Evolutionary conservation across 257 asterid species (phyloP).

Genomic region (Mentha longifolia): DNA sequence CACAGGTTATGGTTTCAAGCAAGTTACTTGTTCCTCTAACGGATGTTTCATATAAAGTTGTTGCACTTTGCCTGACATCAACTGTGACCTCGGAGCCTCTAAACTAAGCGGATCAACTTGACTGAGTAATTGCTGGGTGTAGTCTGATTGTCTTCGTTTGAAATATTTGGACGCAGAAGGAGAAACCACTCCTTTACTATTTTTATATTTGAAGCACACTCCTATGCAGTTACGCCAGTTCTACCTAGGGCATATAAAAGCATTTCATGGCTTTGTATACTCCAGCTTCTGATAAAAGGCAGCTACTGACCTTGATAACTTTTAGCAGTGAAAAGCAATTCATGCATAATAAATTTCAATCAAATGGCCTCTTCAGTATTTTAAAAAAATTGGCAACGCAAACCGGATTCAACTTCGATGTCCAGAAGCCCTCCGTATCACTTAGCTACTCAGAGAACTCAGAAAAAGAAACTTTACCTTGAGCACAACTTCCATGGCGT

Average conservation of each 20-base stretch:
- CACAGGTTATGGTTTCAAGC: no score
- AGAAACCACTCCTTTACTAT: not conserved
- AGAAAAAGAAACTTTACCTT: constrained; percentile 52
- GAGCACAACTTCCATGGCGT: constrained; percentile 92
- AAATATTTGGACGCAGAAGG: not conserved
- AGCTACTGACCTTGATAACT: not conserved
- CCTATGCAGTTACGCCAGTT: no score
- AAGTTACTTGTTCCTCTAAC: not conserved
- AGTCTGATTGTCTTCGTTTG: not conserved
- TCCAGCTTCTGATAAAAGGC: constrained; percentile 4
- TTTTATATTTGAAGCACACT: no score
- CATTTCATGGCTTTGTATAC: not conserved
- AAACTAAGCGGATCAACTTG: not conserved
- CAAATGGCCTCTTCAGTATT: no score
- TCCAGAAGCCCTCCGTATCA: not conserved
- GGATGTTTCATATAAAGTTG: not conserved
- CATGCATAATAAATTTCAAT: not conserved
- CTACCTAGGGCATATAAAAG: not conserved
- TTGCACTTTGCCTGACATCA: not conserved
- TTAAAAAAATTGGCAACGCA: not conserved
- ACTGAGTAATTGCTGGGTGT: not conserved
- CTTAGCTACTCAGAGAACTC: not conserved
- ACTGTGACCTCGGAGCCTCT: not conserved
- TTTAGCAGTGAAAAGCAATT: not conserved
- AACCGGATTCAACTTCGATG: constrained; percentile 13